Percentiles rank a stretch among this genome's conserved stretches.
phyloP scores from a whole-genome alignment of 352 stramenopile species.

The Phytophthora citrophthora region DNA sequence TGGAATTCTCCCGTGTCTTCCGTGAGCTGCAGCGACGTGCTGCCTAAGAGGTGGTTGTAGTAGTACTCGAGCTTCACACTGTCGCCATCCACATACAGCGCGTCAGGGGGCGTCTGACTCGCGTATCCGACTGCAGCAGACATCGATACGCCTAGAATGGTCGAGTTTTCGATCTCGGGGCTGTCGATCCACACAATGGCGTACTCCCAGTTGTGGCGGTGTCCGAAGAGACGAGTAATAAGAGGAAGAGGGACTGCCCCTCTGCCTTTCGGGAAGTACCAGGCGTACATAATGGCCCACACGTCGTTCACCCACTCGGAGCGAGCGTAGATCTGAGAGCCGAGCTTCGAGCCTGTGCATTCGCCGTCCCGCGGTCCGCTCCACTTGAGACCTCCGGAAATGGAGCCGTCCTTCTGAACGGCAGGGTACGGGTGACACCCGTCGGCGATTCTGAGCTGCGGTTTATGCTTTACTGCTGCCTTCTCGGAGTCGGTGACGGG shows the following conservation, averaged over 20 bases:
- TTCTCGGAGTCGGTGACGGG: constrained; percentile 25
- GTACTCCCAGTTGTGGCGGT: constrained; percentile 56
- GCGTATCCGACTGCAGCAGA: constrained; percentile 23
- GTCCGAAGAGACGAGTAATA: constrained; percentile 27
- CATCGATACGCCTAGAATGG: constrained; percentile 30
- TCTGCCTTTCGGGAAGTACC: constrained; percentile 37
- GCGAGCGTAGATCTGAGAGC: constrained; percentile 33
- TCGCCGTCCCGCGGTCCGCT: constrained; percentile 28
- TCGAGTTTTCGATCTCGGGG: constrained; percentile 16
- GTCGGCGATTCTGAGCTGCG: constrained; percentile 31
- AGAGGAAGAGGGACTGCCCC: constrained; percentile 5
- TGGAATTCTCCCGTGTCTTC: constrained; percentile 29
- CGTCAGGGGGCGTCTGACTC: constrained; percentile 9
- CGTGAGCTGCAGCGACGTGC: constrained; percentile 26
- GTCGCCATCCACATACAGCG: constrained; percentile 15
- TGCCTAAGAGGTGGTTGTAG: constrained; percentile 29
- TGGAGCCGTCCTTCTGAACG: constrained; percentile 30
- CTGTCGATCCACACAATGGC: constrained; percentile 41
- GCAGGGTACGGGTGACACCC: constrained; percentile 33
- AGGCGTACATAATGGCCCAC: constrained; percentile 37
- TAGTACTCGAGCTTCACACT: constrained; percentile 36
- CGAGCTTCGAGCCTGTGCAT: constrained; percentile 31
- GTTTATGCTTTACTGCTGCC: constrained; percentile 28
- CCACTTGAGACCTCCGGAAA: constrained; percentile 34
- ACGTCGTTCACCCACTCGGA: constrained; percentile 29